Percentiles rank a stretch among this genome's conserved stretches.
Conservation (phyloP, 176 grass and related monocot genomes). For the Hsuehochloa calcarea region DNA sequence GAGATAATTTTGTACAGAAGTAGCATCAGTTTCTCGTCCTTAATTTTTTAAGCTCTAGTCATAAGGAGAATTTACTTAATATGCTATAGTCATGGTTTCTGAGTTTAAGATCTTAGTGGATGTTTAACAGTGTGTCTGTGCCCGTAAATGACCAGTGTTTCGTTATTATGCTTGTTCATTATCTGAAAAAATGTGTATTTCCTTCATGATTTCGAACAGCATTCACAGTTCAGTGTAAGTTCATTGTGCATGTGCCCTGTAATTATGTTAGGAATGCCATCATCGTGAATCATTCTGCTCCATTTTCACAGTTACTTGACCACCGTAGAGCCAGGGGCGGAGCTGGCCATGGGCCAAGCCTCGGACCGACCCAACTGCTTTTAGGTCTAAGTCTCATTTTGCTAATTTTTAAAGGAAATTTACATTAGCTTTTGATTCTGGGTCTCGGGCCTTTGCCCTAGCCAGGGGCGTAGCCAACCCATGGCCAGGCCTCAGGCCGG, state of each 20-base stretch:
- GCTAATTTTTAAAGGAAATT: no score
- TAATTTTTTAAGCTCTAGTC: background rate
- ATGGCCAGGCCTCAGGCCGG: no score
- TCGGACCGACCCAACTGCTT: no score
- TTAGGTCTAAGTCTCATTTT: no score
- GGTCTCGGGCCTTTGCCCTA: no score
- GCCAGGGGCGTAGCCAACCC: no score
- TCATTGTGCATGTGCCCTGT: background rate
- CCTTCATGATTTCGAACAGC: background rate
- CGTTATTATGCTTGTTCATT: slow-evolving; percentile 10
- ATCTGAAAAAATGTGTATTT: background rate
- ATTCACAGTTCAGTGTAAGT: background rate
- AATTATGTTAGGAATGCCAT: background rate
- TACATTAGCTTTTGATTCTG: no score
- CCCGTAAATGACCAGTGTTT: background rate
- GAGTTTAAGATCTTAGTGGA: background rate
- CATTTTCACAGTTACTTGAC: background rate
- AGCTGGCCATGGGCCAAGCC: no score
- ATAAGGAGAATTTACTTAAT: background rate
- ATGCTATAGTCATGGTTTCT: background rate
- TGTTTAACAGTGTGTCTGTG: background rate
- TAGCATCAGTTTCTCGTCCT: background rate
- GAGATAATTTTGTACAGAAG: background rate
- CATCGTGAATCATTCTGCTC: background rate
- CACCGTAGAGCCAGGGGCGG: no score